Percentiles rank a stretch among this genome's conserved stretches.
These are phyloP conservation scores for Stramenopiles sp. DNA, from an alignment of 352 stramenopile species.

Conservation along the genomic window DNA sequence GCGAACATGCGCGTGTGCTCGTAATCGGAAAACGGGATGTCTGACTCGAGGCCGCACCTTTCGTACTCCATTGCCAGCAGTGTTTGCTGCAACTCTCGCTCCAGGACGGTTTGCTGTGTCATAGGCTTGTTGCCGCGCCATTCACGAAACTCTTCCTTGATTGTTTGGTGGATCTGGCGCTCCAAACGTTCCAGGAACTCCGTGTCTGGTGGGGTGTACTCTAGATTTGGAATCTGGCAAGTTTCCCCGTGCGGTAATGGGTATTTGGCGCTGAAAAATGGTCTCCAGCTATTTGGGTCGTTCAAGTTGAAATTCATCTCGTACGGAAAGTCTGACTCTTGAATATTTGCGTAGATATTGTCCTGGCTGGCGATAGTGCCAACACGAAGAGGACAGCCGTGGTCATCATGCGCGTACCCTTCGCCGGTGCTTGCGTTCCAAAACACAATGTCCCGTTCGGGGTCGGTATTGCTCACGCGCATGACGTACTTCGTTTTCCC, in stretches of 20 bases:
- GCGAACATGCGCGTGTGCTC: constrained; percentile 23
- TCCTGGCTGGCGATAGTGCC: constrained; percentile 53
- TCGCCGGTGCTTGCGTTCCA: constrained; percentile 63
- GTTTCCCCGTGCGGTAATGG: constrained; percentile 23
- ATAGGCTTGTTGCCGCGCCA: constrained; percentile 50
- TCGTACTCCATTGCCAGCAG: constrained; percentile 22
- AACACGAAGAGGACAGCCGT: constrained; percentile 52
- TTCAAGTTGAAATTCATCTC: constrained; percentile 58
- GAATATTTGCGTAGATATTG: constrained; percentile 70
- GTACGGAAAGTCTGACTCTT: constrained; percentile 30
- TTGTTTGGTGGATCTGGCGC: constrained; percentile 41
- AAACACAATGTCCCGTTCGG: constrained; percentile 36
- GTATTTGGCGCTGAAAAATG: constrained; percentile 41
- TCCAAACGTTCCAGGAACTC: constrained; percentile 45
- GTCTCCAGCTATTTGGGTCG: constrained; percentile 53
- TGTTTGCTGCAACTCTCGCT: constrained; percentile 36
- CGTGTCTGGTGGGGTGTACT: constrained; percentile 36
- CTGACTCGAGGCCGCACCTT: background rate
- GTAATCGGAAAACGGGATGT: constrained; percentile 11
- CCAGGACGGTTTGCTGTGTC: constrained; percentile 57
- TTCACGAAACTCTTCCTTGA: constrained; percentile 57
- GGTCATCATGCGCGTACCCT: constrained; percentile 44
- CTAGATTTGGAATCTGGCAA: constrained; percentile 36
- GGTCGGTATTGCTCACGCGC: constrained; percentile 27
- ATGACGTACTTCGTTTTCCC: constrained; percentile 65